Base-by-base conservation (phyloP, 352 stramenopile genomes). In the Pythium guiyangense region DNA sequence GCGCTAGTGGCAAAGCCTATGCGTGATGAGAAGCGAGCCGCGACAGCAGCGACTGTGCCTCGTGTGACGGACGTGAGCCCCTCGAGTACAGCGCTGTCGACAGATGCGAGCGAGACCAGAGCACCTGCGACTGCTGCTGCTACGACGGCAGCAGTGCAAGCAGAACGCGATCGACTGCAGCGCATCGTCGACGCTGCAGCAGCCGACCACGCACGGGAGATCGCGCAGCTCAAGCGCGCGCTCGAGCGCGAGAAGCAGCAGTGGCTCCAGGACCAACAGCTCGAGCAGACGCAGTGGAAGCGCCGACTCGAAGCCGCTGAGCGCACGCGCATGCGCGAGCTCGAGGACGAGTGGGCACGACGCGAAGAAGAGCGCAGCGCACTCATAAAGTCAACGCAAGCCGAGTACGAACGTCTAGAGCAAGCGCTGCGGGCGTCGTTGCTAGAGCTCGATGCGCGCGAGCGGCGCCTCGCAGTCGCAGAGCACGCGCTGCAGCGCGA, bases 301-400 rank as follows among this genome's bases (percentile, higher is more conserved):
- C 66, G 67, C 37, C 68, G 73, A 4, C 56, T 86, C 52, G 67
- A 77, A 37, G 75, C 73, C 40, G 71, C 67, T 40, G 79, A 91
- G 51, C 86, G 84, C 22, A 62, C 62, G 12, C 66, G 84, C 6
- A 94, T 94, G 81, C 70, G 84, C 18, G 78, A 88, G 34, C 60
- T 94, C 6, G 81, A 94, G 37, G 76, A 88, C 4, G 81, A 92
- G 58, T 92, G 84, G 84, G 84, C 81, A 12, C 69, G 77, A 14
- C 71, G 80, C 20, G 84, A 92, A 64, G 83, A 91, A 66, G 83
- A 93, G 48, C 68, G 81, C 12, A 87, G 70, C 42, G 65, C 56
- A 17, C 62, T 90, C 26, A 43, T 90, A 4, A 76, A 70, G 6
- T 47, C 64, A 0, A 68, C 83, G 0, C 84, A 90, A 52, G 48